Conservation (phyloP, 176 grass and related monocot species). For the bread wheat (Triticum aestivum) region IWGSC_CS_RefSeq_v2.1 NC_057795.1:677606561-677607060, state of each 20-base stretch:
- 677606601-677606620: background rate
- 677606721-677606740: background rate
- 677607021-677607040: background rate
- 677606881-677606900: constrained; percentile 7
- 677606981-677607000: background rate
- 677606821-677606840: background rate
- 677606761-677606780: constrained; percentile 63
- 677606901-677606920: background rate
- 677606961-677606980: constrained; percentile 15
- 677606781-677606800: constrained; percentile 48
- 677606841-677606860: constrained; percentile 21
- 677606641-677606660: too few species aligned
- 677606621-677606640: background rate
- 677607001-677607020: constrained; percentile 19
- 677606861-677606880: background rate
- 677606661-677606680: background rate
- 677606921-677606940: background rate
- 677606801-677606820: background rate
- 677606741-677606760: constrained; percentile 38
- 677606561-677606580: too few species aligned
- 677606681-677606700: background rate
- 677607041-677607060: background rate
- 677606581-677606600: too few species aligned
- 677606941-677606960: background rate
- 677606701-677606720: background rate